phyloP scores from a whole-genome alignment of 495 filamentous ascomycete species.

The Emericellopsis terricola region DNA sequence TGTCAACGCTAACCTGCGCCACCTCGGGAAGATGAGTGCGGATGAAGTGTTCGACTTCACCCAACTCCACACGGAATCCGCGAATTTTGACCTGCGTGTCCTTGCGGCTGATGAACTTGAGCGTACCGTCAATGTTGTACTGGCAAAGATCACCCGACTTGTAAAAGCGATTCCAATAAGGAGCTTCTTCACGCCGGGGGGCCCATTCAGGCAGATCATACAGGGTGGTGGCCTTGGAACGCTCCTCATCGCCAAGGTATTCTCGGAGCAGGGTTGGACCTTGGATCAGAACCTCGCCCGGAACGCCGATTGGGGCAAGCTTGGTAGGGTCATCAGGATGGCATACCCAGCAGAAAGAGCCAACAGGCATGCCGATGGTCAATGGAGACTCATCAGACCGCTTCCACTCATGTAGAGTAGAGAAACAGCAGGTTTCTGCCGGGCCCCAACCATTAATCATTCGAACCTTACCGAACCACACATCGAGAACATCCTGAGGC shows the following conservation, averaged over 20 bases:
- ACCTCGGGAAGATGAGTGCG: too few relatives aligned
- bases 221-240: not conserved
- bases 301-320: constrained; percentile 23
- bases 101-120: not conserved
- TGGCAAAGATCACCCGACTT: not conserved
- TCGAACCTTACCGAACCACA: not conserved
- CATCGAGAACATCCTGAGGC: not conserved
- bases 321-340: constrained; percentile 25
- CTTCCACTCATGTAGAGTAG: too few relatives aligned
- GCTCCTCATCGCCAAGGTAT: not conserved
- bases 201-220: not conserved
- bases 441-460: not conserved
- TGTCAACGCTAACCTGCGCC: constrained; percentile 5
- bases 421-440: not conserved
- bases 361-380: constrained; percentile 23
- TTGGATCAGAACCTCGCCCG: constrained; percentile 30
- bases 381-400: constrained; percentile 11
- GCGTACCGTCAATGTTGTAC: constrained; percentile 14
- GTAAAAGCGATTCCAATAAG: too few relatives aligned
- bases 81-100: not conserved
- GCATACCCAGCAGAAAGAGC: constrained; percentile 26
- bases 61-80: not conserved
- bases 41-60: not conserved
- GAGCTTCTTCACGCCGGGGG: not conserved
- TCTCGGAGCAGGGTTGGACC: constrained; percentile 20